Evolutionary conservation across 495 filamentous ascomycete species (phyloP), one percentile per base, ranked within the genome.

Genomic region (Aspergillus leporis): DNA sequence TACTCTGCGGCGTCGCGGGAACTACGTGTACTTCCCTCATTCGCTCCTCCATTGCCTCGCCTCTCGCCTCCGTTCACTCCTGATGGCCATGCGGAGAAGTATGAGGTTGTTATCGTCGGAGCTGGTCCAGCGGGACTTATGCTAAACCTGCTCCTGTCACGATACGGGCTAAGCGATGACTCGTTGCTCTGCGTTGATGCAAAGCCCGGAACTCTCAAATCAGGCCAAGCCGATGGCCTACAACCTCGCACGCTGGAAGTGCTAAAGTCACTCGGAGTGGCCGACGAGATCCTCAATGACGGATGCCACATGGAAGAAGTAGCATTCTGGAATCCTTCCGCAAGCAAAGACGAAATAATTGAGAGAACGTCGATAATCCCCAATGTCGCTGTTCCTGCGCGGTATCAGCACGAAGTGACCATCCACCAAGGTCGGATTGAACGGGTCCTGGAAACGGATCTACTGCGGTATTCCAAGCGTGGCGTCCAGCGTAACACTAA

Each of bases 201-300:
- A 1, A 82, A 82, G 56, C 56, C 76, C 0, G 61, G 62, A 0
- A 72, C 72, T 1, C 59, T 78, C 14, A 75, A 79, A 55, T 74
- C 76, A 5, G 85, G 86, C 3, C 86, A 88, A 66, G 86, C 86
- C 14, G 87, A 90, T 68, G 86, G 86, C 8, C 71, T 87, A 4
- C 77, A 85, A 63, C 77, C 78, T 28, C 83, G 87, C 16, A 87
- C 79, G 12, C 70, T 88, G 4, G 87, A 90, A 68, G 87, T 88
- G n/a, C 78, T 90, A 16, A 74, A 78, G 55, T 74, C 71, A 4
- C 66, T 76, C 0, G 72, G 70, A 1, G 56, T 76, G 2, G 66
- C 61, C 2, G 74, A 76, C 58, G 74, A 76, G 53, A 71, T 76
- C 41, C 64, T 76, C 25, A 66, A 60, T 8, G 73, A 73, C 49